Evolutionary conservation across 148 eudicot species (phyloP).

Genomic region (Persicaria tinctoria): DNA sequence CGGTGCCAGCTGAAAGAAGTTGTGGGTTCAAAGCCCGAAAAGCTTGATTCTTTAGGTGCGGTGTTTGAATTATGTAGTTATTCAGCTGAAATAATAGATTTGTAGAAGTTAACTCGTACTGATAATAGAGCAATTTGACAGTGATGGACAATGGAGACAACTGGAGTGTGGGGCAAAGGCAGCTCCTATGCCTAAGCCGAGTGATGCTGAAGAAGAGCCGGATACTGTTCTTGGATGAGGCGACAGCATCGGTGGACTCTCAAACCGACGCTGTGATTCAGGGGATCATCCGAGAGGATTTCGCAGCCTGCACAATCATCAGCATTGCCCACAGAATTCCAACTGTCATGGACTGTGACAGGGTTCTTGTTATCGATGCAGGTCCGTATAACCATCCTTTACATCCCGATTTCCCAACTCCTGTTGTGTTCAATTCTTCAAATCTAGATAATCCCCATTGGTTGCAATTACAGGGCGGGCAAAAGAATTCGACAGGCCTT

Average conservation of each 20-base stretch:
- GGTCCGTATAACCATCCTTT: constrained; percentile 28
- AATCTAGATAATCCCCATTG: neutral
- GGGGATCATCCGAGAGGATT: constrained; percentile 82
- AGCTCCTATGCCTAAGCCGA: constrained; percentile 85
- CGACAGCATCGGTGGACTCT: constrained; percentile 97
- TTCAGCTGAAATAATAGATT: too few relatives aligned
- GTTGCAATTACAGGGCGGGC: constrained; percentile 42
- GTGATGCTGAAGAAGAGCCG: constrained; percentile 82
- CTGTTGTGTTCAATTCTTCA: neutral
- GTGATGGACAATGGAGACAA: constrained; percentile 87
- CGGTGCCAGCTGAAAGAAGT: constrained; percentile 93
- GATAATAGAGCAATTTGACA: constrained; percentile 7
- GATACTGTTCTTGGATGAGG: constrained; percentile 92
- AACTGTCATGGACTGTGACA: constrained; percentile 94
- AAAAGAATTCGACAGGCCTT: constrained; percentile 78
- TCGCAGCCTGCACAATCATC: constrained; percentile 72
- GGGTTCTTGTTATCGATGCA: constrained; percentile 85
- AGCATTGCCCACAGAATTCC: constrained; percentile 99
- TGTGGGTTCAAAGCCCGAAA: constrained; percentile 74
- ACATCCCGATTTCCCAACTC: neutral
- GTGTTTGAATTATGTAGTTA: neutral
- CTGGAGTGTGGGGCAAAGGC: constrained; percentile 98
- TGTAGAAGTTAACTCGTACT: too few relatives aligned
- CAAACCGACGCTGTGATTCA: constrained; percentile 91
- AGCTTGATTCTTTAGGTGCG: constrained; percentile 78